phyloP scores from a whole-genome alignment of 2,329 filamentous ascomycete species.

The Hypoxylon sp. region DNA sequence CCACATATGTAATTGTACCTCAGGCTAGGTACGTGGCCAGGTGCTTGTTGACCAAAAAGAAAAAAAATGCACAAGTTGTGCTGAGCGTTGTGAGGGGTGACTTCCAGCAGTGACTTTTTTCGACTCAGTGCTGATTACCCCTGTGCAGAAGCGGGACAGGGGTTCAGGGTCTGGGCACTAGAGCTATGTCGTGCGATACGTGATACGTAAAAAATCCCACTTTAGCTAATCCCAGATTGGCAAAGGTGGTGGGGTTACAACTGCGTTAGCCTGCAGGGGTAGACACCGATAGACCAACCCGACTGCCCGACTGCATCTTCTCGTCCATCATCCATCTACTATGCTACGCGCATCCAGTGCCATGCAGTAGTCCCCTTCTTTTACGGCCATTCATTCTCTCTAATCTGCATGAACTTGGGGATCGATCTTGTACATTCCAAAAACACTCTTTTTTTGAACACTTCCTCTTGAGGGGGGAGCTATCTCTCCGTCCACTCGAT shows the following conservation, averaged over 20 bases:
- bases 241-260: slow-evolving; percentile 38
- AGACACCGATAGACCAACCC: slow-evolving; percentile 29
- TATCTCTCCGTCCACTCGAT: slow-evolving; percentile 33
- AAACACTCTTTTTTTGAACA: slow-evolving; percentile 41
- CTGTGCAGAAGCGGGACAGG: slow-evolving; percentile 41
- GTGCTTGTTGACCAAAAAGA: too few relatives aligned
- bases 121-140: slow-evolving; percentile 23
- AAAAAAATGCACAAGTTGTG: not conserved
- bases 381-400: slow-evolving; percentile 30
- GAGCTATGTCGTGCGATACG: slow-evolving; percentile 46
- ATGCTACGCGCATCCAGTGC: slow-evolving; percentile 31
- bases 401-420: slow-evolving; percentile 41
- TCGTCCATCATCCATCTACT: slow-evolving; percentile 25
- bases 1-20: slow-evolving; percentile 1
- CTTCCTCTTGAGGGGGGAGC: slow-evolving; percentile 35
- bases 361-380: slow-evolving; percentile 37
- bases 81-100: slow-evolving; percentile 8
- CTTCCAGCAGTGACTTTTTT: slow-evolving; percentile 11
- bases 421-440: slow-evolving; percentile 39
- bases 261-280: slow-evolving; percentile 31
- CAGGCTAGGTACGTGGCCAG: not conserved
- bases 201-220: slow-evolving; percentile 47
- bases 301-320: slow-evolving; percentile 27
- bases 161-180: slow-evolving; percentile 38
- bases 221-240: slow-evolving; percentile 30